Percentiles rank a stretch among this genome's conserved stretches.
Evolutionary conservation across 257 asterid genomes (phyloP).

Genomic region (Przewalskia tangutica): DNA sequence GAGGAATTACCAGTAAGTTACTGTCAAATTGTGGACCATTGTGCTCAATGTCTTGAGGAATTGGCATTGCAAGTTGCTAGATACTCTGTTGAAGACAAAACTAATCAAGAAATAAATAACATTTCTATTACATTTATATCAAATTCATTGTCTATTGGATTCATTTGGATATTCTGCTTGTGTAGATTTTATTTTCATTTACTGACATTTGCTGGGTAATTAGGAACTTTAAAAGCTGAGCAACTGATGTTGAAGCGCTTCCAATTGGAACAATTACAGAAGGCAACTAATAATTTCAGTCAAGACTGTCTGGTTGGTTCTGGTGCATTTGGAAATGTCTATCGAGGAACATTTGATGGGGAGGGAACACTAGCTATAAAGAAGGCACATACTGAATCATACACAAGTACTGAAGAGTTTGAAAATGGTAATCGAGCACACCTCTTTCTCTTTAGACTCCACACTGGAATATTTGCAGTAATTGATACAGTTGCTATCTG

Average conservation of each 20-base stretch:
- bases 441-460: not conserved
- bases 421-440: conserved; percentile 42
- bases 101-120: not conserved
- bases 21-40: not conserved
- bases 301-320: conserved; percentile 38
- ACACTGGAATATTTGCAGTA: not conserved
- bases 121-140: not conserved
- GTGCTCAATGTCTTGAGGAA: not conserved
- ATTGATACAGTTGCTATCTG: not conserved
- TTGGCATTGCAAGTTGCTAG: not conserved
- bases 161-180: not conserved
- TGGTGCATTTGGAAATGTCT: conserved; percentile 71
- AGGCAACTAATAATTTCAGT: conserved; percentile 68
- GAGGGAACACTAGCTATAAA: conserved; percentile 52
- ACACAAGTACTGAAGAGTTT: conserved; percentile 54
- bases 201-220: conserved; percentile 4
- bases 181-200: not conserved
- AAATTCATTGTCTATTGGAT: not conserved
- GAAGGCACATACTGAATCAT: conserved; percentile 44
- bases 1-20: not conserved
- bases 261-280: conserved; percentile 37
- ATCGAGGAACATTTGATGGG: conserved; percentile 37
- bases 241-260: conserved; percentile 34
- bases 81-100: not conserved
- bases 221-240: conserved; percentile 38